These are phyloP conservation scores for Mollisiaceae sp. DNA, from an alignment of 2,329 filamentous ascomycete species.

Conservation along the genomic window DNA sequence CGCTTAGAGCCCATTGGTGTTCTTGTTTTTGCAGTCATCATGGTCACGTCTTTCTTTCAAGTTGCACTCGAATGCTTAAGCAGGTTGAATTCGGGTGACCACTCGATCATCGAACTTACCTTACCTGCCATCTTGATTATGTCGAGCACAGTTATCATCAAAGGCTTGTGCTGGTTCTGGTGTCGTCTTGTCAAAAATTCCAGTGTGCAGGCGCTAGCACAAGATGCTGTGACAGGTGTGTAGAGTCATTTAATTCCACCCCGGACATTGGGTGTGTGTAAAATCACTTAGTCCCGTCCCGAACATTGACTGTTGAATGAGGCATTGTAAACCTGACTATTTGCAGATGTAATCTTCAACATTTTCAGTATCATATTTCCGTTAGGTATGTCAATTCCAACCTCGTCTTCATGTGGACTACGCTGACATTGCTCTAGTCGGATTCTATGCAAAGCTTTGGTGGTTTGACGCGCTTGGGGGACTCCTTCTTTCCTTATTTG, in stretches of 20 bases:
- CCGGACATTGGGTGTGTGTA: background rate
- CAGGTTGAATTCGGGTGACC: slow-evolving; percentile 57
- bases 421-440: slow-evolving; percentile 48
- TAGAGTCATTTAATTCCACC: background rate
- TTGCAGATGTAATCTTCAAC: slow-evolving; percentile 64
- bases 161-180: slow-evolving; percentile 64
- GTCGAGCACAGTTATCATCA: slow-evolving; percentile 61
- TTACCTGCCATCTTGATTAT: slow-evolving; percentile 61
- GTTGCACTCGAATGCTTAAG: slow-evolving; percentile 64
- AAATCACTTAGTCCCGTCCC: background rate
- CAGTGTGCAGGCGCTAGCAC: slow-evolving; percentile 65
- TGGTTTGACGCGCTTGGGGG: slow-evolving; percentile 70
- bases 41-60: slow-evolving; percentile 67
- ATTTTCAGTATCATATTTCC: slow-evolving; percentile 67
- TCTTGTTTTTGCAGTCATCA: slow-evolving; percentile 66
- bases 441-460: slow-evolving; percentile 63
- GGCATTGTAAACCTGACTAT: background rate
- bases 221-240: slow-evolving; percentile 61
- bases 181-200: slow-evolving; percentile 66
- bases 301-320: too few species aligned
- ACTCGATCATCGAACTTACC: slow-evolving; percentile 55
- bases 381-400: slow-evolving; percentile 43
- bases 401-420: background rate
- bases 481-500: slow-evolving; percentile 65
- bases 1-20: slow-evolving; percentile 66